A percentile compares a stretch with the other conserved stretches of the same genome.
Evolutionary conservation across 129 eudicot species (phyloP).

Genomic region (Arctium minus): DNA sequence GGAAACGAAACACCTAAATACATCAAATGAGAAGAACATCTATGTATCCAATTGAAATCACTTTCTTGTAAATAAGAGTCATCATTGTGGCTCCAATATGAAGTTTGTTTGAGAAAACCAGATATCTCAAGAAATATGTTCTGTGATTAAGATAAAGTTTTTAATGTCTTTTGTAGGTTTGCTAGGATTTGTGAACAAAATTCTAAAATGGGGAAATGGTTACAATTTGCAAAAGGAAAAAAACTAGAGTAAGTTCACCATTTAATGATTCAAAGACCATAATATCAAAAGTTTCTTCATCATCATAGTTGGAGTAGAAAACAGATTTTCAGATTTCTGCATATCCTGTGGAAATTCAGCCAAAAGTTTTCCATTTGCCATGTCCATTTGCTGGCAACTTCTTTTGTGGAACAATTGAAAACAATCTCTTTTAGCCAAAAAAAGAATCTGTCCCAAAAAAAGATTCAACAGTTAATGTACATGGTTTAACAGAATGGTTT

Average conservation of each 20-base stretch:
- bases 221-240: not conserved
- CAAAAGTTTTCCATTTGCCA: not conserved
- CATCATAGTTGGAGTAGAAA: not conserved
- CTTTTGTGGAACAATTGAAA: not conserved
- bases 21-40: no score
- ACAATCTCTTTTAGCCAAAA: not conserved
- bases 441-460: not conserved
- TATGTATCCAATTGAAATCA: no score
- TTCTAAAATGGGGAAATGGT: not conserved
- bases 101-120: not conserved
- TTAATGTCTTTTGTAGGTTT: not conserved
- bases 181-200: not conserved
- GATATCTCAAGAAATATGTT: not conserved
- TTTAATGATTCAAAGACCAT: not conserved
- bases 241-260: not conserved
- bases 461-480: not conserved
- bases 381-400: constrained; percentile 1
- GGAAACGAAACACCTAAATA: not conserved
- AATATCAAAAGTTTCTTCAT: not conserved
- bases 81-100: not conserved
- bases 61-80: no score
- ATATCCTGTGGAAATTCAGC: not conserved
- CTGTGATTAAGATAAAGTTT: not conserved
- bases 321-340: not conserved
- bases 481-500: not conserved